A percentile compares a stretch with the other conserved stretches of the same genome.
phyloP scores from a whole-genome alignment of 768 basidiomycete genomes.

The Tylopilus felleus region DNA sequence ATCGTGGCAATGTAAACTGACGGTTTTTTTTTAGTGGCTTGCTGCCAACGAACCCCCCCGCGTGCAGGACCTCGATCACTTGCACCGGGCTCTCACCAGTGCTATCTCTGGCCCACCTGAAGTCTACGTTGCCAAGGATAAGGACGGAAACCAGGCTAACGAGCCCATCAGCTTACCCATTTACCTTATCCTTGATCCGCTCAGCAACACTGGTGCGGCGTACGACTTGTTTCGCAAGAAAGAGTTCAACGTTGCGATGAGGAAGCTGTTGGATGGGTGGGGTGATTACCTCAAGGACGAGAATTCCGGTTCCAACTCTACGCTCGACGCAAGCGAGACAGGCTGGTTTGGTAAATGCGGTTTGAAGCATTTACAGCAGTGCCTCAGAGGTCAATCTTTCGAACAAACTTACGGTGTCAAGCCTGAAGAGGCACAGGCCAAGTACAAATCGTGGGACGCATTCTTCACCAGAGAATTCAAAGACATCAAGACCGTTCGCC shows the following conservation, averaged over 20 bases:
- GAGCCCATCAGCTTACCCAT: slow-evolving; percentile 19
- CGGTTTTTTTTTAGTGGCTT: not conserved
- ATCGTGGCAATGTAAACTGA: not conserved
- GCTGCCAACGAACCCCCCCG: not conserved
- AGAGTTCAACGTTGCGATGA: not conserved
- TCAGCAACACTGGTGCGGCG: slow-evolving; percentile 19
- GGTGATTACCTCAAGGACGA: not conserved
- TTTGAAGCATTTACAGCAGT: not conserved
- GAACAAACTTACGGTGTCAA: slow-evolving; percentile 2
- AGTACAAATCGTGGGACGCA: slow-evolving; percentile 41
- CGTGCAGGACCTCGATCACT: not conserved
- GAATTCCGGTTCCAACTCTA: not conserved
- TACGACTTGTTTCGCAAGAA: slow-evolving; percentile 13
- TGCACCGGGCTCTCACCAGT: not conserved
- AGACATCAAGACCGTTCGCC: not conserved
- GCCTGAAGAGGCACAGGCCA: not conserved
- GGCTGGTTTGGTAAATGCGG: not conserved
- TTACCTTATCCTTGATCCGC: slow-evolving; percentile 15
- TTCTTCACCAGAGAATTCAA: slow-evolving; percentile 49
- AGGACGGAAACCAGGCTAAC: not conserved
- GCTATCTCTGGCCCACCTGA: not conserved
- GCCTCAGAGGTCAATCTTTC: not conserved
- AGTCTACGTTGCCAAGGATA: not conserved
- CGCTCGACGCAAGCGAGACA: not conserved
- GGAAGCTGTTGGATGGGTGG: slow-evolving; percentile 1